Evolutionary conservation across 371 early-diverging fungal species (phyloP), one percentile per base, ranked within the genome.

Genomic region (Haplosporangium sp.): DNA sequence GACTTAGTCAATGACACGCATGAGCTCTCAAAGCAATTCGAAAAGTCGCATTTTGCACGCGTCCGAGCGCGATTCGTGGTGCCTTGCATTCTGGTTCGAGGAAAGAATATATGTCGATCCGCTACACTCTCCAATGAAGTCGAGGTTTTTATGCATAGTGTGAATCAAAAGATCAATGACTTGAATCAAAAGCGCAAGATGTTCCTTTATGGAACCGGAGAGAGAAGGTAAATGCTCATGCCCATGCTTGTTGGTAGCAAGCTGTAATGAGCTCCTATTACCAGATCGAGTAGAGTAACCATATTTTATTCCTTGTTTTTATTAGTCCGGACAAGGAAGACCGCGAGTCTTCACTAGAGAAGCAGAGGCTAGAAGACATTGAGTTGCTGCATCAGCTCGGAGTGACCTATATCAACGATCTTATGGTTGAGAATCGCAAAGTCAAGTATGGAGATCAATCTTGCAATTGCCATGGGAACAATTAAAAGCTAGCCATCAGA

Each of bases 361-460:
- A 68, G 52, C 79, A 79, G 43, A 64, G 79, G 0, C 14, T 64
- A 47, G 79, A 79, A 20, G 79, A 79, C 20, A 79, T 79, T 47
- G 79, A 68, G 43, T n/a, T 79, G 48, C 55, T 79, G 41, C 79
- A 64, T 43, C 72, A 68, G 9, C 59, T 79, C 5, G 79, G 79
- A n/a, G 79, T 79, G 42, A 59, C 79, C n/a, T 79, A 72, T 45
- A 79, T 79, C 55, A 79, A 79, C 40, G 79, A 79, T 36, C 73
- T 79, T 36, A 79, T 79, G 79, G 79, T 79, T 0, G 79, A 79
- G 64, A 79, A 79, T 41, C 79, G 79, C 47, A 79, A 79, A 79
- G 79, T 79, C 73, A 79, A 79, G 79, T 79, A 79, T 36, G 79
- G n/a, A 14, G 9, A 14, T 42, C n/a, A 9, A 57, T 55, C 16